These are phyloP conservation scores for Dendrothele bispora DNA, from an alignment of 768 basidiomycete species.

Conservation along the genomic window DNA sequence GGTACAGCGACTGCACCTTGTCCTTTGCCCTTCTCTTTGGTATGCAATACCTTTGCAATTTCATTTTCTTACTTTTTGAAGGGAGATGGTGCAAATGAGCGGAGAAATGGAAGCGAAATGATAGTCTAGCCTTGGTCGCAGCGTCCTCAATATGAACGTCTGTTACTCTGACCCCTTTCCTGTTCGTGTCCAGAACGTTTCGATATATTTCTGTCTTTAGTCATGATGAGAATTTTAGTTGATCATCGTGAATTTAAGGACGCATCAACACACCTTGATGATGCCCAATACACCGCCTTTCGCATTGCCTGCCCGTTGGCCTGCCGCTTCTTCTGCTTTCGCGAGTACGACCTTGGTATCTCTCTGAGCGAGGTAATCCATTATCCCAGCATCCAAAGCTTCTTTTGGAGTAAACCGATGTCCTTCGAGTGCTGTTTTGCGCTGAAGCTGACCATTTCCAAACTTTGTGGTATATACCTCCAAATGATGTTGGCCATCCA, in stretches of 20 bases:
- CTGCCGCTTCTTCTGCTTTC: slow-evolving; percentile 65
- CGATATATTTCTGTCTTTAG: slow-evolving; percentile 54
- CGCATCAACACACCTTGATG: slow-evolving; percentile 53
- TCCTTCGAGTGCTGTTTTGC: slow-evolving; percentile 79
- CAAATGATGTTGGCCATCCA: slow-evolving; percentile 72
- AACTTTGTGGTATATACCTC: slow-evolving; percentile 64
- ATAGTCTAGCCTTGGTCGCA: slow-evolving; percentile 48
- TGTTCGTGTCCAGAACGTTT: slow-evolving; percentile 46
- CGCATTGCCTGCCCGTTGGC: slow-evolving; percentile 49
- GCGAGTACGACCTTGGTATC: slow-evolving; percentile 59
- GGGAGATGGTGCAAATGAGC: no score
- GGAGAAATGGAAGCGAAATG: no score
- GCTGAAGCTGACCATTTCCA: slow-evolving; percentile 53
- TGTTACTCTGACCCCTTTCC: slow-evolving; percentile 33
- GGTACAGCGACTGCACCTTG: no score
- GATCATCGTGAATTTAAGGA: neutral
- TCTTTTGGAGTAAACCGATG: slow-evolving; percentile 76
- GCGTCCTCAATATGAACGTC: slow-evolving; percentile 46
- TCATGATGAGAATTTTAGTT: neutral
- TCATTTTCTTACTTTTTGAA: no score
- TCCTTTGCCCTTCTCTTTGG: no score
- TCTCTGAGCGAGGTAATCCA: slow-evolving; percentile 69
- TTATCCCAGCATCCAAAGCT: slow-evolving; percentile 60
- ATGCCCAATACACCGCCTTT: slow-evolving; percentile 67
- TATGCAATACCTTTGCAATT: no score